These are phyloP conservation scores for Pseudocercospora pini-densiflorae DNA, from an alignment of 2,329 filamentous ascomycete genomes.

Conservation along the genomic window DNA sequence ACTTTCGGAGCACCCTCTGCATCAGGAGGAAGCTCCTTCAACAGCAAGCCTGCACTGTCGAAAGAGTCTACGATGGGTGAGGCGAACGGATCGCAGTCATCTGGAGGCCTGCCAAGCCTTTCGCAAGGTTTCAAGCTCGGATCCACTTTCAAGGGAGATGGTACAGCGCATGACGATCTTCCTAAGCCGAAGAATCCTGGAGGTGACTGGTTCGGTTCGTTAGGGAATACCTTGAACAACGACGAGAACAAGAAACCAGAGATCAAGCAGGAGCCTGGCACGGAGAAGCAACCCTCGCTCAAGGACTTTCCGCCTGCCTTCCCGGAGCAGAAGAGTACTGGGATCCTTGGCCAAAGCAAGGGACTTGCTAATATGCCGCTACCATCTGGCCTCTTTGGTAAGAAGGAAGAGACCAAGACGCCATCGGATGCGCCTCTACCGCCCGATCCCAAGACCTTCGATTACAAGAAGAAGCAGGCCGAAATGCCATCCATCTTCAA, in stretches of 20 bases:
- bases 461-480: slow-evolving; percentile 41
- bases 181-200: slow-evolving; percentile 50
- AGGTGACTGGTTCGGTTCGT: slow-evolving; percentile 37
- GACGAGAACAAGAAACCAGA: slow-evolving; percentile 42
- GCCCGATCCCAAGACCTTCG: slow-evolving; percentile 42
- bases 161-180: slow-evolving; percentile 63
- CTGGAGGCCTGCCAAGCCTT: slow-evolving; percentile 34
- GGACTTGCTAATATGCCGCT: slow-evolving; percentile 11
- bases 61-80: slow-evolving; percentile 34
- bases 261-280: slow-evolving; percentile 45
- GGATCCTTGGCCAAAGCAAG: slow-evolving; percentile 10
- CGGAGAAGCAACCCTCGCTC: slow-evolving; percentile 38
- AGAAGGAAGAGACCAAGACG: slow-evolving; percentile 30
- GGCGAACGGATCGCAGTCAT: slow-evolving; percentile 13
- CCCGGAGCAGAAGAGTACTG: slow-evolving; percentile 24
- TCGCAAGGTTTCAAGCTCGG: slow-evolving; percentile 66
- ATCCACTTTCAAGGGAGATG: slow-evolving; percentile 70
- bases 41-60: slow-evolving; percentile 34
- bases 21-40: slow-evolving; percentile 34
- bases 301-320: slow-evolving; percentile 44
- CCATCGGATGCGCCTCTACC: slow-evolving; percentile 45
- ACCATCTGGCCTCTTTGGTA: background rate
- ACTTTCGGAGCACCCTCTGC: slow-evolving; percentile 41
- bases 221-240: slow-evolving; percentile 35
- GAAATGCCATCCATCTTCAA: slow-evolving; percentile 35